Base-by-base conservation (phyloP, 2,329 filamentous ascomycete genomes). In the Penicillium sp. region DNA sequence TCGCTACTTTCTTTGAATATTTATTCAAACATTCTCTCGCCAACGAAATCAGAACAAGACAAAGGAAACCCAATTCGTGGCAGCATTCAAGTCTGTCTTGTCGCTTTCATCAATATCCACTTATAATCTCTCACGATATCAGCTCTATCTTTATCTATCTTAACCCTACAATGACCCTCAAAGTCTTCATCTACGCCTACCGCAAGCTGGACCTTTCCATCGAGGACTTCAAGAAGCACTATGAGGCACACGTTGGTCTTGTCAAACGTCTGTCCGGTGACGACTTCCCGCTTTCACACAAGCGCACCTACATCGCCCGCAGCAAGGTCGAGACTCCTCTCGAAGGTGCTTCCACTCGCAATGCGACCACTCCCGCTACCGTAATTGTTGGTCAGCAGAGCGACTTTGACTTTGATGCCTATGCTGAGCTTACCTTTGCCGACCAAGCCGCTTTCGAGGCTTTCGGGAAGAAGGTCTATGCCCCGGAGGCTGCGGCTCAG, bases 121-220 rank as follows among this genome's bases (percentile, higher is more conserved):
- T n/a, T n/a, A n/a, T n/a, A n/a, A n/a, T n/a, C n/a, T n/a, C n/a
- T n/a, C n/a, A n/a, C n/a, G n/a, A n/a, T n/a, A n/a, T n/a, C n/a
- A n/a, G n/a, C n/a, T n/a, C n/a, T n/a, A n/a, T n/a, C n/a, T n/a
- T n/a, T n/a, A n/a, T n/a, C n/a, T n/a, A n/a, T n/a, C n/a, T n/a
- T n/a, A n/a, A n/a, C n/a, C n/a, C n/a, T n/a, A n/a, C n/a, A 15
- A 56, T 56, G 54, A 27, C 50, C 9, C 3, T 54, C 27, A 54
- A 17, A 10, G 48, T 30, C 26, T 17, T 56, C 40, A 43, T 54
- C 36, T 48, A 54, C 41, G 47, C 54, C 23, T 62, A 62, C 46
- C 46, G 63, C 50, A 64, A 63, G 27, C 58, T 52, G 8, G 56
- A 60, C 13, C 37, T 63, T 18, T 58, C 61, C 8, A 54, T 54